A percentile compares a stretch with the other conserved stretches of the same genome.
phyloP scores from a whole-genome alignment of 2,329 filamentous ascomycete genomes.

The Penicillium polonicum region DNA sequence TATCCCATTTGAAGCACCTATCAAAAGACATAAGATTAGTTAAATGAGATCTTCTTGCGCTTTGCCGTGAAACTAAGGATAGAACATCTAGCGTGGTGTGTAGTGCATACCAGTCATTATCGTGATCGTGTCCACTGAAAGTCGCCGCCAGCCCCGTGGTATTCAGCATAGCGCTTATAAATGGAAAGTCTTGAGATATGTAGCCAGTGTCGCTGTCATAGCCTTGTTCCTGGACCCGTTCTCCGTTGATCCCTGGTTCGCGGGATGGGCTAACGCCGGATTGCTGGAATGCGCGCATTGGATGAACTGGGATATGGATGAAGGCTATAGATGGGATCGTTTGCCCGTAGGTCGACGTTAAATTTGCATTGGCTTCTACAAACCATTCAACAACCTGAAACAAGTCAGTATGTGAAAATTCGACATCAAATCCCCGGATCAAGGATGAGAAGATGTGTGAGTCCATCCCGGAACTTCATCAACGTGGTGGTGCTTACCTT shows the following conservation, averaged over 20 bases:
- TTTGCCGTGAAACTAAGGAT: neutral
- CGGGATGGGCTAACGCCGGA: slow-evolving; percentile 43
- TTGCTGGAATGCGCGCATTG: slow-evolving; percentile 45
- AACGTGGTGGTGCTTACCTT: slow-evolving; percentile 24
- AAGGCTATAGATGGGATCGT: slow-evolving; percentile 54
- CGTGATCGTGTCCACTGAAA: slow-evolving; percentile 68
- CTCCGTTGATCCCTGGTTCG: slow-evolving; percentile 51
- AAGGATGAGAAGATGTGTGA: neutral
- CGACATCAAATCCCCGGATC: neutral
- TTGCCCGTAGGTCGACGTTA: slow-evolving; percentile 33
- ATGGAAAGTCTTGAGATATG: slow-evolving; percentile 54
- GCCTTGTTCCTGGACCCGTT: slow-evolving; percentile 39
- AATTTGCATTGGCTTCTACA: slow-evolving; percentile 27
- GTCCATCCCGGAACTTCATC: too few relatives aligned
- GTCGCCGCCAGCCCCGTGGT: slow-evolving; percentile 57
- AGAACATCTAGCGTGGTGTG: neutral
- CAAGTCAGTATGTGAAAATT: neutral
- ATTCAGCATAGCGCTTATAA: slow-evolving; percentile 61
- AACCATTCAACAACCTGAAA: slow-evolving; percentile 48
- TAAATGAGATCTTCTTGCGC: neutral
- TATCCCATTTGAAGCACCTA: slow-evolving; percentile 45
- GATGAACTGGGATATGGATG: slow-evolving; percentile 54
- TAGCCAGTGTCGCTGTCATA: slow-evolving; percentile 29
- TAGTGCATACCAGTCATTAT: slow-evolving; percentile 55
- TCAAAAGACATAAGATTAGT: slow-evolving; percentile 14